Evolutionary conservation across 2,329 filamentous ascomycete genomes (phyloP), one percentile per base, ranked within the genome.

Genomic region (Pezicula neosporulosa): DNA sequence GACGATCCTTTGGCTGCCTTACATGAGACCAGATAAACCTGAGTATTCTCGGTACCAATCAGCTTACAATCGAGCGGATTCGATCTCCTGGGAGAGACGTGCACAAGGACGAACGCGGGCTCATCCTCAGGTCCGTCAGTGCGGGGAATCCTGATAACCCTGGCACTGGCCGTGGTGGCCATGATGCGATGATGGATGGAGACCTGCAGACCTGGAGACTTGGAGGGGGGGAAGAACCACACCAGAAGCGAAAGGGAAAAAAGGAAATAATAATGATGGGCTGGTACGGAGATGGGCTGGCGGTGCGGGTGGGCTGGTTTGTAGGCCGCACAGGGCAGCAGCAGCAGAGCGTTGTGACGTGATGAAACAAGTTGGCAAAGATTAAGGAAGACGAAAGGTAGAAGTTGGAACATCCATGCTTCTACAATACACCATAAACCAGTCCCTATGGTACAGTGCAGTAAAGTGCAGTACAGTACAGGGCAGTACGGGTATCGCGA

Each of bases 51-150:
- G 28, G 86, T 90, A 33, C 80, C 87, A 33, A 86, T 74, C 28
- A 91, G 68, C 63, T 82, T 83, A 44, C 89, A 67, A 66, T 90
- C 85, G 28, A 90, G 70, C 1, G 77, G 75, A 51, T 74, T 75
- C 35, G 72, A 69, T 36, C 72, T 73, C 50, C 73, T 65, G 68
- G 77, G 70, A 2, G 73, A 72, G 51, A 84, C 77, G 60, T 87
- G 77, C 16, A 88, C 63, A 19, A 91, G 74, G 28, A 89, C 76
- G 56, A 78, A 83, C 15, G 73, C 68, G 44, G 73, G 71, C 43
- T 76, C 56, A 19, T 54, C 56, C 10, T 77, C 77, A 39, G 76
- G 77, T 55, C 81, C 75, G 51, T 79, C 78, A 39, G 77, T 77
- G 58, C 83, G 77, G 52, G 77, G 72, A 56, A 90, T 72, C 55